Percentiles rank a stretch among this genome's conserved stretches.
These are phyloP conservation scores for Salix brachista DNA, from an alignment of 345 rosid species.

Conservation along the genomic window DNA sequence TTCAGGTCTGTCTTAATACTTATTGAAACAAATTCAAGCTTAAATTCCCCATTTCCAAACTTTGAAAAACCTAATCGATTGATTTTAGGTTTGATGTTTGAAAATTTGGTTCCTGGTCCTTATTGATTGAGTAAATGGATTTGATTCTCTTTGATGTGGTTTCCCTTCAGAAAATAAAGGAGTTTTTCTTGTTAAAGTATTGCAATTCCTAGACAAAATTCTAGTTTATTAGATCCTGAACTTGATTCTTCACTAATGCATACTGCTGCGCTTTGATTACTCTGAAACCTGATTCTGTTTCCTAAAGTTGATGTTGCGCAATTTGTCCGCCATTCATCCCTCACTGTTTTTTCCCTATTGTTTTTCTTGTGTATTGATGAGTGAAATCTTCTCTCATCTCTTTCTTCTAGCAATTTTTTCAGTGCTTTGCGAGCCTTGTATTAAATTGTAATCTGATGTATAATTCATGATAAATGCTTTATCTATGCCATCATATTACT, in stretches of 20 bases:
- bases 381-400: neutral
- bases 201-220: neutral
- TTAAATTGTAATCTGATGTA: neutral
- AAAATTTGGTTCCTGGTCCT: neutral
- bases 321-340: neutral
- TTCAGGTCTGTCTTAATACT: neutral
- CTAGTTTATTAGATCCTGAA: neutral
- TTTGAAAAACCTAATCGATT: neutral
- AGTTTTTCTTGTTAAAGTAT: neutral
- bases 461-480: neutral
- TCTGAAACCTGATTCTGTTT: neutral
- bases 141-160: neutral
- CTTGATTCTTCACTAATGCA: conserved; percentile 4
- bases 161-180: neutral
- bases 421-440: neutral
- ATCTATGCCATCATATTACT: neutral
- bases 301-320: neutral
- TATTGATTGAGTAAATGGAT: neutral
- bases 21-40: neutral
- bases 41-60: neutral
- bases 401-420: neutral
- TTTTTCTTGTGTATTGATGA: neutral
- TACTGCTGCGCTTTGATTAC: neutral
- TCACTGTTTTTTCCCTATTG: neutral
- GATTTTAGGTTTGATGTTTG: neutral